A percentile compares a stretch with the other conserved stretches of the same genome.
Evolutionary conservation across 352 stramenopile genomes (phyloP).

Genomic region (Peronosclerospora sorghi): DNA sequence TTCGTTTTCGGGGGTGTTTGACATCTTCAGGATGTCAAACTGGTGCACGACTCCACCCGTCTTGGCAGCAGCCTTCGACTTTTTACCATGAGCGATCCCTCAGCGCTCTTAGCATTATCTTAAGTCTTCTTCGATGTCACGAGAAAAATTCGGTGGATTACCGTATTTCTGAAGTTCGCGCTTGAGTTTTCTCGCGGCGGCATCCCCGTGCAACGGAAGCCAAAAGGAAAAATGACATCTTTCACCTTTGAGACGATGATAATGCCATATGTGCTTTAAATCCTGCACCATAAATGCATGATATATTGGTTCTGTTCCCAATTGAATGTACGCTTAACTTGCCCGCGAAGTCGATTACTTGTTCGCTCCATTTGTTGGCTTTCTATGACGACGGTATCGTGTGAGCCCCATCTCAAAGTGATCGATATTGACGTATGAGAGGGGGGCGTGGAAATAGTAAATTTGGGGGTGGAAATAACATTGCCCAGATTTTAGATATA

Average conservation of each 20-base stretch:
- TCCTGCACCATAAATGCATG: constrained; percentile 97
- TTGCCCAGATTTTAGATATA: too few species aligned
- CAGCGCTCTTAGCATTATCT: constrained; percentile 52
- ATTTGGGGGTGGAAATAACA: too few species aligned
- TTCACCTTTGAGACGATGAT: constrained; percentile 95
- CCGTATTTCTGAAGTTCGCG: constrained; percentile 92
- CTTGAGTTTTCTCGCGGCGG: constrained; percentile 99
- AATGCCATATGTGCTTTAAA: constrained; percentile 85
- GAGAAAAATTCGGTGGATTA: constrained; percentile 87
- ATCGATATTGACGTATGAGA: too few species aligned
- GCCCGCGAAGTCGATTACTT: too few species aligned
- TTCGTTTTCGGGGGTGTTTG: constrained; percentile 83
- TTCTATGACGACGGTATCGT: too few species aligned
- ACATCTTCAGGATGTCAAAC: constrained; percentile 98
- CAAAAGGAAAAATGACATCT: constrained; percentile 99
- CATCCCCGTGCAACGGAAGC: constrained; percentile 99
- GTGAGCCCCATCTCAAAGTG: too few species aligned
- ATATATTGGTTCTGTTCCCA: constrained; percentile 57
- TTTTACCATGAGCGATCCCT: constrained; percentile 88
- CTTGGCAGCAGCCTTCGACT: constrained; percentile 98
- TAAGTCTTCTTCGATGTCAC: constrained; percentile 5
- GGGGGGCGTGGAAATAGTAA: too few species aligned
- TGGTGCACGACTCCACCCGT: constrained; percentile 94
- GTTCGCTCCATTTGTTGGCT: too few species aligned
- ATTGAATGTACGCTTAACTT: too few species aligned